These are phyloP conservation scores for Eucalyptus erythrocorys DNA, from an alignment of 345 rosid genomes.

Conservation along the genomic window DNA sequence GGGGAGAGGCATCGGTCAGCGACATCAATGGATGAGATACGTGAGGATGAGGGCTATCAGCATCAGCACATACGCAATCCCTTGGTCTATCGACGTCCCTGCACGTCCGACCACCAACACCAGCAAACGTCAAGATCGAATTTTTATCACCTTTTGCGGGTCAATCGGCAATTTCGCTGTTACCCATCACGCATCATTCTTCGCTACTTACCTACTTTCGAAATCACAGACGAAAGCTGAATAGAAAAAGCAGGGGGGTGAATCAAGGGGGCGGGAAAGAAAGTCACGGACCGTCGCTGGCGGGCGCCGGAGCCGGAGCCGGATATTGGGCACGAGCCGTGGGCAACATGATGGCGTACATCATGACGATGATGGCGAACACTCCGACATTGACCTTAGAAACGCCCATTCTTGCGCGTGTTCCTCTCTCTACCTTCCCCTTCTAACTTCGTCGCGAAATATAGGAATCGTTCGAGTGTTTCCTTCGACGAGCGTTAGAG, in stretches of 20 bases:
- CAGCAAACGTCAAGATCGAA: not conserved
- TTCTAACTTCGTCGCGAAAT: not conserved
- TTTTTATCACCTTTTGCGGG: not conserved
- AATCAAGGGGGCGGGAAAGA: not conserved
- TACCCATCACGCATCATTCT: not conserved
- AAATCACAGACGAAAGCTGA: not conserved
- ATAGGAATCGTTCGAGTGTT: not conserved
- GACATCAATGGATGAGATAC: constrained; percentile 53
- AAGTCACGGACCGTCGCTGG: constrained; percentile 41
- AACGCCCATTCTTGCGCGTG: constrained; percentile 24
- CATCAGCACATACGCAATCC: constrained; percentile 75
- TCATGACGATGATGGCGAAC: constrained; percentile 13
- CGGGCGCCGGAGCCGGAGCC: constrained; percentile 61
- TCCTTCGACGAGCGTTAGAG: not conserved
- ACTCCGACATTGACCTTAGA: constrained; percentile 22
- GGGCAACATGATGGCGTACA: constrained; percentile 33
- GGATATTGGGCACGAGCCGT: constrained; percentile 37
- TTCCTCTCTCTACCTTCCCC: not conserved
- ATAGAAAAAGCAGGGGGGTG: not conserved
- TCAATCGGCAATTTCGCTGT: not conserved
- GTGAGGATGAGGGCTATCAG: constrained; percentile 82
- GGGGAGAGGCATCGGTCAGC: not conserved
- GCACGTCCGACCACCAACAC: not conserved
- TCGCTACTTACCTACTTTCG: not conserved
- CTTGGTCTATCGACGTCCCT: constrained; percentile 85